Evolutionary conservation across 108 stramenopile species (phyloP).

Genomic region (Skeletonema marinoi): DNA sequence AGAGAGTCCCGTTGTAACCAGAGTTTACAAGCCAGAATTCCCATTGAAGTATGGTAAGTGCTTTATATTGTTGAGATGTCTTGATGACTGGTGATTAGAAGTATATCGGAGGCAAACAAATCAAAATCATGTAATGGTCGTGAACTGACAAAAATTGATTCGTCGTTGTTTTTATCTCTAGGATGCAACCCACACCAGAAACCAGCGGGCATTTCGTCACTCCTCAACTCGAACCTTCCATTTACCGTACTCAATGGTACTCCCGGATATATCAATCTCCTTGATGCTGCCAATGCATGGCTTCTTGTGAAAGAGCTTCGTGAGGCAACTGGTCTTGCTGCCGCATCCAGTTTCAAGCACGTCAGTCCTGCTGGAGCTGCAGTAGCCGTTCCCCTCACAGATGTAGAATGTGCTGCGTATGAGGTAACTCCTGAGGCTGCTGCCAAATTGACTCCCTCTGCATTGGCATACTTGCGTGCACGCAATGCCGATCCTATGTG

Average conservation of each 20-base stretch:
- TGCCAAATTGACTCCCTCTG: slow-evolving; percentile 83
- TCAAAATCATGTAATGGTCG: background rate
- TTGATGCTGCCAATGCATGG: slow-evolving; percentile 98
- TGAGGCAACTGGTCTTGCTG: slow-evolving; percentile 88
- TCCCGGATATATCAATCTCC: slow-evolving; percentile 98
- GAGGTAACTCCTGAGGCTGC: slow-evolving; percentile 78
- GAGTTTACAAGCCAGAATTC: slow-evolving; percentile 90
- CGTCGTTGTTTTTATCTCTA: background rate
- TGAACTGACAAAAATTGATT: background rate
- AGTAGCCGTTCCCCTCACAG: slow-evolving; percentile 92
- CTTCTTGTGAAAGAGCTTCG: slow-evolving; percentile 95
- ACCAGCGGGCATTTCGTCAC: slow-evolving; percentile 86
- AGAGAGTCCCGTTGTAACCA: slow-evolving; percentile 66
- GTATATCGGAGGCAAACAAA: too few species aligned
- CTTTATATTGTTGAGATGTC: background rate
- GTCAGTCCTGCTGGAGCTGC: slow-evolving; percentile 98
- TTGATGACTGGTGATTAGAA: too few species aligned
- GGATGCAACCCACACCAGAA: slow-evolving; percentile 97
- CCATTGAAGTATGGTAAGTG: slow-evolving; percentile 90
- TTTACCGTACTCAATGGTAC: slow-evolving; percentile 91
- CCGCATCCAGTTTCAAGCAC: slow-evolving; percentile 98
- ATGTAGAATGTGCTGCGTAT: slow-evolving; percentile 87
- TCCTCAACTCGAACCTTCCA: slow-evolving; percentile 80
- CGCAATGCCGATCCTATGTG: slow-evolving; percentile 99
- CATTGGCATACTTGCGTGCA: slow-evolving; percentile 97